Percentiles rank a stretch among this genome's conserved stretches.
Evolutionary conservation across 2,329 filamentous ascomycete species (phyloP).

Genomic region (Fusarium luffae): DNA sequence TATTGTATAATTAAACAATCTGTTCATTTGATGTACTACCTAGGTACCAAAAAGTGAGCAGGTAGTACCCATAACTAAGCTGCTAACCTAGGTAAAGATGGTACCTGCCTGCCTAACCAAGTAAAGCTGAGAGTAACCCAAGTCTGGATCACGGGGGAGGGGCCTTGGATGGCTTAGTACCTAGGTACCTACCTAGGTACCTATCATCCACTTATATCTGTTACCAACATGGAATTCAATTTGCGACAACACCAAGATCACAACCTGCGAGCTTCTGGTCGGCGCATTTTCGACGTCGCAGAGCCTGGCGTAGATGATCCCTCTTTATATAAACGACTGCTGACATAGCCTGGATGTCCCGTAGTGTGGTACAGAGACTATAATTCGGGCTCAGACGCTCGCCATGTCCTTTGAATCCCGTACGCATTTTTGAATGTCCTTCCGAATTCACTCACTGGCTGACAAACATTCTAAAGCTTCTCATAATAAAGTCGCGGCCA

Average conservation of each 20-base stretch:
- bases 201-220: slow-evolving; percentile 27
- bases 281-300: slow-evolving; percentile 24
- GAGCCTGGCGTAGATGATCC: neutral
- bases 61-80: neutral
- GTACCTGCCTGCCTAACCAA: neutral
- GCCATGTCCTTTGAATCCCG: slow-evolving; percentile 46
- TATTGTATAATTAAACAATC: neutral
- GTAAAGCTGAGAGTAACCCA: neutral
- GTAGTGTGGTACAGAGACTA: slow-evolving; percentile 6
- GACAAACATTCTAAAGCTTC: slow-evolving; percentile 25
- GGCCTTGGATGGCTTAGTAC: slow-evolving; percentile 9
- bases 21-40: neutral
- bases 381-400: slow-evolving; percentile 33
- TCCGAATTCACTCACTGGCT: slow-evolving; percentile 14
- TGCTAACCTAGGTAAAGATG: neutral
- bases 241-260: slow-evolving; percentile 27
- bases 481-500: slow-evolving; percentile 18
- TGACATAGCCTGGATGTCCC: slow-evolving; percentile 22
- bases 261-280: slow-evolving; percentile 16
- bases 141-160: slow-evolving; percentile 33
- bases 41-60: neutral
- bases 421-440: slow-evolving; percentile 35
- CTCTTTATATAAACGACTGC: neutral
- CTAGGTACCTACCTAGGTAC: no score
- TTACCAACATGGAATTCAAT: slow-evolving; percentile 38